Evolutionary conservation across 306 rosid genomes (phyloP).

Genomic region (Lotus japonicus): DNA sequence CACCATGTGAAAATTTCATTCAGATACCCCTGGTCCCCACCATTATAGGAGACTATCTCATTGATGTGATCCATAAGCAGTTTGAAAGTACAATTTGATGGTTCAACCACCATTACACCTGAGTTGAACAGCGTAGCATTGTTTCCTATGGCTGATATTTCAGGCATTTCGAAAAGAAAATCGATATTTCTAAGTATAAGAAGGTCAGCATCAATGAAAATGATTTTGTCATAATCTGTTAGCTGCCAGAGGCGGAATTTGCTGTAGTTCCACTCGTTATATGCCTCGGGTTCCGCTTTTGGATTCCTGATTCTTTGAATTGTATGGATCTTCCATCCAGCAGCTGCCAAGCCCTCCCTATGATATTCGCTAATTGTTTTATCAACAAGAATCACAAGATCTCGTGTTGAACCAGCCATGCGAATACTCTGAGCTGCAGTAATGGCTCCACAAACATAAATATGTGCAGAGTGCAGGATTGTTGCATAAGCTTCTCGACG

Average conservation of each 20-base stretch:
- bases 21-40: constrained; percentile 87
- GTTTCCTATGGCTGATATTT: constrained; percentile 83
- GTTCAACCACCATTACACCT: constrained; percentile 81
- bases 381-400: constrained; percentile 80
- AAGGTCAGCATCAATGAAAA: constrained; percentile 80
- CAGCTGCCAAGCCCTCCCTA: constrained; percentile 66
- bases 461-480: constrained; percentile 75
- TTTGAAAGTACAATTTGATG: constrained; percentile 76
- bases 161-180: constrained; percentile 77
- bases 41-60: constrained; percentile 77
- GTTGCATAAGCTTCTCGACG: constrained; percentile 85
- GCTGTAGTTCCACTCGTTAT: constrained; percentile 96
- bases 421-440: constrained; percentile 86
- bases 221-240: constrained; percentile 82
- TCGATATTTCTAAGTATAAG: constrained; percentile 78
- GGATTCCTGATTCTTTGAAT: constrained; percentile 87
- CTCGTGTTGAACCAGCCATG: constrained; percentile 84
- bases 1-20: constrained; percentile 90
- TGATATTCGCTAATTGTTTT: constrained; percentile 70
- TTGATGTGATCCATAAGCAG: constrained; percentile 79
- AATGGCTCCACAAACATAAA: constrained; percentile 90
- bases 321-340: constrained; percentile 83
- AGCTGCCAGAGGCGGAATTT: constrained; percentile 89
- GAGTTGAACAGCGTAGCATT: constrained; percentile 78
- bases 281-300: constrained; percentile 75